Evolutionary conservation across 176 grass and related monocot genomes (phyloP), one percentile per base, ranked within the genome.

Genomic region (Tuctoria greenei): DNA sequence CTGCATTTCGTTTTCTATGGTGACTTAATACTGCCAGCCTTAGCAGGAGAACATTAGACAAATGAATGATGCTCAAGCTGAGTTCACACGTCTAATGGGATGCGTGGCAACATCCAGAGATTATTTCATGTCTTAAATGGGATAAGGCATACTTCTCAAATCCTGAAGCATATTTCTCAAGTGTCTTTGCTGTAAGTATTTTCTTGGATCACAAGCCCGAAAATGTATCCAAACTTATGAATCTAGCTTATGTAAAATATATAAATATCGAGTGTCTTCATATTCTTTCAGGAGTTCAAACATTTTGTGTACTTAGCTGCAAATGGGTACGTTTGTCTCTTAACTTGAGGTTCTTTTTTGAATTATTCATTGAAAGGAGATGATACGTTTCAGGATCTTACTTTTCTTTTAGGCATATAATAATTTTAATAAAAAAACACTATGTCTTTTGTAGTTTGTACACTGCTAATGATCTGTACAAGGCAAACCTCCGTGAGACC

Each of bases 271-370:
- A 50, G 31, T 84, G 16, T 63, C 44, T 34, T 70, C 45, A 46
- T 75, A 5, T 84, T 70, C 34, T 77, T 84, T 64, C 44, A 71
- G 82, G 82, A 77, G 44, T 84, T 77, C 16, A 3, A 34, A 24
- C 0, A 23, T 62, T 84, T 84, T 24, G 36, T 77, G 12, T 21
- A 64, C 11, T 77, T 64, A 44, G 73, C 70, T 71, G 55, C 73
- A 41, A 71, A 77, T 7, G 57, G 66, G 82, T 84, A 84, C 0
- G 7, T 43, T 54, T 10, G 10, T 16, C 14, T 63, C 47, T 52
- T 18, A 8, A 52, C 35, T 24, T n/a, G n/a, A 8, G 16, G 16
- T 49, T 49, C 4, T 49, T 38, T 62, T 1, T 16, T 61, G 14
- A 56, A 15, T 24, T 6, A 52, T 61, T 20, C 4, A 28, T 52